Evolutionary conservation across 768 basidiomycete species (phyloP).

Genomic region (Rhizopogon salebrosus): DNA sequence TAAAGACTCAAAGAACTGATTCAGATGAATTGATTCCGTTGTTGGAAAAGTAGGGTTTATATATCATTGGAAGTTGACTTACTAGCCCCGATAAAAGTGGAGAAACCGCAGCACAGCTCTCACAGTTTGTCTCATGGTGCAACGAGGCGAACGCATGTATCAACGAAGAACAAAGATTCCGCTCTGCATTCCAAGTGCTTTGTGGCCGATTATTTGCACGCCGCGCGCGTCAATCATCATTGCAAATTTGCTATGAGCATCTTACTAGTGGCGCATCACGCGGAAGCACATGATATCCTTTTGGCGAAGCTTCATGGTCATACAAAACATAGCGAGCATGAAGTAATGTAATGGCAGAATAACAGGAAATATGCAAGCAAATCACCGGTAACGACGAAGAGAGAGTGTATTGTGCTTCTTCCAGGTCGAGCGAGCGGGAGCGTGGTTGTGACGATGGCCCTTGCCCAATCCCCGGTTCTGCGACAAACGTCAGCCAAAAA

Average conservation of each 20-base stretch:
- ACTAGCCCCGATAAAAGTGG: neutral
- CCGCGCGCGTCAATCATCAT: too few relatives aligned
- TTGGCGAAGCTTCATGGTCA: slow-evolving; percentile 10
- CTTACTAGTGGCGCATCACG: neutral
- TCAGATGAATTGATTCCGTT: too few relatives aligned
- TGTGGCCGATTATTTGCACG: too few relatives aligned
- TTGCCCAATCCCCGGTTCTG: slow-evolving; percentile 98
- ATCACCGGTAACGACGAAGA: slow-evolving; percentile 80
- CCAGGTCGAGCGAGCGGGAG: slow-evolving; percentile 88
- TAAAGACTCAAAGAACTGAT: too few relatives aligned
- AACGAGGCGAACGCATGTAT: neutral
- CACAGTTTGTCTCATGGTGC: neutral
- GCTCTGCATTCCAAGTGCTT: too few relatives aligned
- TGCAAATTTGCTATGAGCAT: too few relatives aligned
- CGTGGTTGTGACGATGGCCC: slow-evolving; percentile 91
- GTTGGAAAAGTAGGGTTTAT: too few relatives aligned
- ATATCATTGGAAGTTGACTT: too few relatives aligned
- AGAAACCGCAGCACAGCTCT: neutral
- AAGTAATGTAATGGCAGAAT: slow-evolving; percentile 11
- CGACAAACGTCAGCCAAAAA: slow-evolving; percentile 4
- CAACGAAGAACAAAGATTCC: neutral
- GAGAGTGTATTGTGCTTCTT: slow-evolving; percentile 98
- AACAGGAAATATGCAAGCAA: neutral
- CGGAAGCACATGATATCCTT: neutral
- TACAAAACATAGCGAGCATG: slow-evolving; percentile 25